Evolutionary conservation across 2,329 filamentous ascomycete species (phyloP), one percentile per base, ranked within the genome.

Genomic region (Venturia effusa): DNA sequence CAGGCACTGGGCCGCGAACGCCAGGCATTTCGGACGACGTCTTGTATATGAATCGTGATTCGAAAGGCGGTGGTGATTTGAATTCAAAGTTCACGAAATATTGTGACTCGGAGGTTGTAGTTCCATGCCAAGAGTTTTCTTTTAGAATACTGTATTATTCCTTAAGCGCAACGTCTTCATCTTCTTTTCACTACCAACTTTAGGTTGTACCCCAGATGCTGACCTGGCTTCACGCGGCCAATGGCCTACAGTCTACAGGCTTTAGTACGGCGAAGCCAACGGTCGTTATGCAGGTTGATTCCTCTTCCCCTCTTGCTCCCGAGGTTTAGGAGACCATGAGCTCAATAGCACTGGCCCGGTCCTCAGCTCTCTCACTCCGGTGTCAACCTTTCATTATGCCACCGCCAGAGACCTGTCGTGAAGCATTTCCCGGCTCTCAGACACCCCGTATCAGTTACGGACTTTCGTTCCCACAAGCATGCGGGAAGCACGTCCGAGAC

Each of bases 371-470:
- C 37, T 39, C 37, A 39, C 37, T 39, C 37, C 37, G 10, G 37
- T 39, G 37, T 39, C 37, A 39, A 39, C 8, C 37, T 24, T 19
- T 32, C 51, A 34, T 13, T n/a, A 57, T 57, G 51, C 17, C 51
- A 19, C 7, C 22, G 15, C 8, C 30, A 22, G 64, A 66, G 34
- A 66, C 48, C 24, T 66, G 57, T 34, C 62, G 62, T 40, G 62
- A 30, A 37, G 65, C 66, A 10, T 65, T 67, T 32, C 59, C 55
- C 11, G 51, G 40, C 22, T 41, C 24, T 13, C 3, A 43, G 4
- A 66, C 72, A 11, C 79, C 79, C 1, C 69, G 75, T 24, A 71
- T 84, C 60, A 79, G 78, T 54, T 79, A 79, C 67, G 80, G 80
- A 34, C 67, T 80, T 1, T 73, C 77, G 2, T 83, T 80, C 68